Evolutionary conservation across 805 yeast genomes (phyloP).

Genomic region (Barnettozyma wickerhamii): DNA sequence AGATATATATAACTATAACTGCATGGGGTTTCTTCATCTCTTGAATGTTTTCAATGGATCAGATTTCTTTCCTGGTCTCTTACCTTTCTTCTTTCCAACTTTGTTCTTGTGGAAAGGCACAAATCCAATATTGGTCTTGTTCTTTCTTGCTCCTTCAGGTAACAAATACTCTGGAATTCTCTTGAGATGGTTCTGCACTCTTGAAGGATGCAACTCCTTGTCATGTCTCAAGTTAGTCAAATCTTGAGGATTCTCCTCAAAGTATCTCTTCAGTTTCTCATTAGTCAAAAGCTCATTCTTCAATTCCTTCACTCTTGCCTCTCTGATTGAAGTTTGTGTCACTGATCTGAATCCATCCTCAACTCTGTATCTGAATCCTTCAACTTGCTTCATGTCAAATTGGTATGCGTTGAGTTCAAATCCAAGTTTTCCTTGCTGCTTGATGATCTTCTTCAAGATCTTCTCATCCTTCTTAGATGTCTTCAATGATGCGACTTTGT

Average conservation of each 20-base stretch:
- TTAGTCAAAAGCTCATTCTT: constrained; percentile 82
- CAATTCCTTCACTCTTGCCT: constrained; percentile 87
- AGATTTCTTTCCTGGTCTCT: constrained; percentile 38
- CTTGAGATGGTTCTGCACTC: constrained; percentile 81
- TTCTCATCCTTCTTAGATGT: constrained; percentile 84
- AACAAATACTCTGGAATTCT: constrained; percentile 89
- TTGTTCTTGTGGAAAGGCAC: constrained; percentile 64
- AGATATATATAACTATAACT: too few relatives aligned
- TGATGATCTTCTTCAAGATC: constrained; percentile 68
- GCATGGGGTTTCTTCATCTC: constrained; percentile 13
- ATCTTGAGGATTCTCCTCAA: constrained; percentile 97
- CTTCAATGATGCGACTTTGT: constrained; percentile 68
- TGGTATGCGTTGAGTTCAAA: constrained; percentile 80
- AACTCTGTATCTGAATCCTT: constrained; percentile 92
- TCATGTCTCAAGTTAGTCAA: constrained; percentile 87
- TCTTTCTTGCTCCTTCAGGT: constrained; percentile 69
- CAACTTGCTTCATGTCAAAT: constrained; percentile 88
- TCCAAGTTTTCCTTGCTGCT: constrained; percentile 71
- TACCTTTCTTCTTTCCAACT: constrained; percentile 38
- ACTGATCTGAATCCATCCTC: constrained; percentile 97
- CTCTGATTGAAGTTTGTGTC: constrained; percentile 83
- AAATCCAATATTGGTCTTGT: constrained; percentile 55
- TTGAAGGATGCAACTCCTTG: constrained; percentile 76
- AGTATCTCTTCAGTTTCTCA: constrained; percentile 87
- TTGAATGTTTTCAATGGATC: constrained; percentile 65